These are phyloP conservation scores for Ceratocystis variospora DNA, from an alignment of 2,329 filamentous ascomycete genomes.

Conservation along the genomic window DNA sequence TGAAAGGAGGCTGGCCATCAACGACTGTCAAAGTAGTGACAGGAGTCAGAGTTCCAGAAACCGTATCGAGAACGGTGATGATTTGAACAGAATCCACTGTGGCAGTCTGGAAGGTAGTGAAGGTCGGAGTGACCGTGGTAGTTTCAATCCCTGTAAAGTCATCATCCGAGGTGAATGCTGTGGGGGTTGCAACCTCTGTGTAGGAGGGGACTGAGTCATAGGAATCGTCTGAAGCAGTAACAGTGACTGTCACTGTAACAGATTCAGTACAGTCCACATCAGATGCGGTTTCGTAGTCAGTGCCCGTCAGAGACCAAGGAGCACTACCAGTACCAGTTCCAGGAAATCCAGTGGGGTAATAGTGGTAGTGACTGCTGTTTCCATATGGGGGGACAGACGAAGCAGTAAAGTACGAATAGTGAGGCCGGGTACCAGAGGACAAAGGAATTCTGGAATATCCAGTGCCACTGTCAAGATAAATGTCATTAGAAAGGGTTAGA, in stretches of 20 bases:
- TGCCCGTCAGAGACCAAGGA: slow-evolving; percentile 6
- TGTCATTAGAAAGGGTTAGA: not conserved
- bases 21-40: slow-evolving; percentile 16
- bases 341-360: not conserved
- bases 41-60: slow-evolving; percentile 13
- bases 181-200: not conserved
- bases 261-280: not conserved
- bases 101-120: slow-evolving; percentile 10
- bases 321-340: not conserved
- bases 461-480: not conserved
- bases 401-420: not conserved
- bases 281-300: not conserved
- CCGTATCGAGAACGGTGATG: slow-evolving; percentile 13
- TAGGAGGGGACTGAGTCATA: not conserved
- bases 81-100: slow-evolving; percentile 12
- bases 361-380: not conserved
- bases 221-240: not conserved
- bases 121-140: slow-evolving; percentile 15
- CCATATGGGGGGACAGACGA: not conserved
- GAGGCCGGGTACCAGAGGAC: not conserved
- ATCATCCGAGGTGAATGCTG: not conserved
- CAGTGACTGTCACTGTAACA: slow-evolving; percentile 17
- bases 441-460: slow-evolving; percentile 4
- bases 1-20: slow-evolving; percentile 14
- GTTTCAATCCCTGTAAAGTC: slow-evolving; percentile 6